phyloP scores from a whole-genome alignment of 257 asterid genomes.

The Perilla frutescens region DNA sequence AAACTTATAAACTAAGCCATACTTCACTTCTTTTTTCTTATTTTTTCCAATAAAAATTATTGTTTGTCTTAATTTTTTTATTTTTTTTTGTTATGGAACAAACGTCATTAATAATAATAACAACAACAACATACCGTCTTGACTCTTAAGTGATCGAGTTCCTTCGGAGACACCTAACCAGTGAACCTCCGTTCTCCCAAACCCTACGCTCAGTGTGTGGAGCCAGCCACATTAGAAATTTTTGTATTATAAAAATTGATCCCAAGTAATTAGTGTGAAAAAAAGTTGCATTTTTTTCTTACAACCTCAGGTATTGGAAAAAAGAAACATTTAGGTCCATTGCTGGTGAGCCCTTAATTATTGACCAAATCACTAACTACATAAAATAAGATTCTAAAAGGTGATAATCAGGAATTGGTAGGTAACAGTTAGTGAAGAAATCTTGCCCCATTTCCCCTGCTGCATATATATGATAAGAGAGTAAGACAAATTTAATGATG shows the following conservation, averaged over 20 bases:
- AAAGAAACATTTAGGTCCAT: not conserved
- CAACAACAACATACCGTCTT: too few relatives aligned
- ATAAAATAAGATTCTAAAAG: constrained; percentile 23
- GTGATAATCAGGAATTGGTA: constrained; percentile 32
- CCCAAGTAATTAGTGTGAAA: too few relatives aligned
- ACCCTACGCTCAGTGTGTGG: too few relatives aligned
- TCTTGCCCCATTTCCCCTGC: not conserved
- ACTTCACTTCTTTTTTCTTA: not conserved
- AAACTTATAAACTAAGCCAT: not conserved
- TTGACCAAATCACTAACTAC: constrained; percentile 38
- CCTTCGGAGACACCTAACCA: too few relatives aligned
- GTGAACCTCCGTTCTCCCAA: too few relatives aligned
- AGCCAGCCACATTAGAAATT: too few relatives aligned
- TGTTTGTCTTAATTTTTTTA: too few relatives aligned
- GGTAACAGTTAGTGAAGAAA: constrained; percentile 19
- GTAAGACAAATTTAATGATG: constrained; percentile 25
- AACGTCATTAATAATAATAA: too few relatives aligned
- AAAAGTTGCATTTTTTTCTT: not conserved
- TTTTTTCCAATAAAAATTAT: not conserved
- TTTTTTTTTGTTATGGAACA: too few relatives aligned
- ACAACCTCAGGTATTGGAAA: constrained; percentile 28
- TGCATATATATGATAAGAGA: not conserved
- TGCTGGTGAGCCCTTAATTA: not conserved
- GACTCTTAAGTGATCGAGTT: too few relatives aligned
- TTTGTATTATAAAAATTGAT: too few relatives aligned